Evolutionary conservation across 305 asterid species (phyloP).

Genomic region (Solanum hybrid): DNA sequence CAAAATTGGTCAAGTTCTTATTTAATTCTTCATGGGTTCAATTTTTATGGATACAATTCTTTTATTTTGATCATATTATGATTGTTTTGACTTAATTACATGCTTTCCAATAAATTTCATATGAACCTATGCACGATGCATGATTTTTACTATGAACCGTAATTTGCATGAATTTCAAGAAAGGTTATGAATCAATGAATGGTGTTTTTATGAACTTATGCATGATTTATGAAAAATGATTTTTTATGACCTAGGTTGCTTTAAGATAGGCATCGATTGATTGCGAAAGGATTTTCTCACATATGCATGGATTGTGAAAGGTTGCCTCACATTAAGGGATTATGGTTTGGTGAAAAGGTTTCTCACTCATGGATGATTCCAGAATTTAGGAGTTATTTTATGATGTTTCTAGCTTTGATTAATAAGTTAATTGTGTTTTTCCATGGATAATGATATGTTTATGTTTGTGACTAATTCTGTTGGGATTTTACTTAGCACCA

Average conservation of each 20-base stretch:
- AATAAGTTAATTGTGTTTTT: too few species aligned
- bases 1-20: too few species aligned
- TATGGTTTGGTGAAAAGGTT: background rate
- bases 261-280: background rate
- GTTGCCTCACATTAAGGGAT: background rate
- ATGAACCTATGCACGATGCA: too few species aligned
- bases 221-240: background rate
- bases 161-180: background rate
- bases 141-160: background rate
- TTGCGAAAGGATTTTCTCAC: background rate
- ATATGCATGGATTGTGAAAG: background rate
- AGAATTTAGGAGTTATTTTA: background rate
- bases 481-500: background rate
- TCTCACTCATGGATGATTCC: background rate
- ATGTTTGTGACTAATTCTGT: background rate
- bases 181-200: background rate
- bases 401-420: background rate
- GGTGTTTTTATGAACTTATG: background rate
- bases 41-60: too few species aligned
- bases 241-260: background rate
- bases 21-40: too few species aligned
- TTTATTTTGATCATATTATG: too few species aligned
- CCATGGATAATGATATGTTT: background rate
- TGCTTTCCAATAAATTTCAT: too few species aligned
- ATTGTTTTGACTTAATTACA: too few species aligned